Conservation (phyloP, 2,329 filamentous ascomycete species). For the Pochonia chlamydosporia region DNA sequence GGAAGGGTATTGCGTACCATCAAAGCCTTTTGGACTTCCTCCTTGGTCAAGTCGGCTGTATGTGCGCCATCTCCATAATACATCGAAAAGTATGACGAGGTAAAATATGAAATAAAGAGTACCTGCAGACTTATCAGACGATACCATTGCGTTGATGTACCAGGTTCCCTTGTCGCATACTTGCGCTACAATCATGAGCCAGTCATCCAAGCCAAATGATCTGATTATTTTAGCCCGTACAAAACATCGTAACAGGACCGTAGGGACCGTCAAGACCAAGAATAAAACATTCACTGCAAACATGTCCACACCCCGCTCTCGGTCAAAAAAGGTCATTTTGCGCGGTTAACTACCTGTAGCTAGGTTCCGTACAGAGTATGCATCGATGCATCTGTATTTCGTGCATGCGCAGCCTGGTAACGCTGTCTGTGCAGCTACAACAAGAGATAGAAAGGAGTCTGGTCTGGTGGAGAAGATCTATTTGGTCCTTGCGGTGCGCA, state of each 20-base stretch:
- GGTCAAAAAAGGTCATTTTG: no score
- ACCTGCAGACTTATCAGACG: slow-evolving; percentile 14
- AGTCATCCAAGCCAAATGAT: slow-evolving; percentile 4
- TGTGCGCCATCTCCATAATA: slow-evolving; percentile 35
- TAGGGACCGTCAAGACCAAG: slow-evolving; percentile 11
- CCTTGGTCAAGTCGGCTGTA: slow-evolving; percentile 20
- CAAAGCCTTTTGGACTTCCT: slow-evolving; percentile 24
- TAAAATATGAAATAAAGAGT: slow-evolving; percentile 30
- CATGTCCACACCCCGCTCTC: no score
- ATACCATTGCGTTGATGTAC: no score
- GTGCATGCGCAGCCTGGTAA: no score
- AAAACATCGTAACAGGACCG: slow-evolving; percentile 12
- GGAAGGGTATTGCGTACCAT: no score
- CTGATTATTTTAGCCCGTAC: slow-evolving; percentile 3
- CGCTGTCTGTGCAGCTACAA: no score
- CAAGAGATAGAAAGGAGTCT: no score
- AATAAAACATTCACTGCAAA: slow-evolving; percentile 20
- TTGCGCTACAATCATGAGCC: not conserved
- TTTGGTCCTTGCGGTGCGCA: no score
- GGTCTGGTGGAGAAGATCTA: no score
- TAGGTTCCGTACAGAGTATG: no score
- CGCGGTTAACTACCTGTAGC: no score
- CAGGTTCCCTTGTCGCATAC: not conserved
- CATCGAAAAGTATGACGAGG: slow-evolving; percentile 23
- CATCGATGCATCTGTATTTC: no score